Evolutionary conservation across 257 asterid genomes (phyloP), one percentile per base, ranked within the genome.

Genomic region (Lavandula angustifolia): DNA sequence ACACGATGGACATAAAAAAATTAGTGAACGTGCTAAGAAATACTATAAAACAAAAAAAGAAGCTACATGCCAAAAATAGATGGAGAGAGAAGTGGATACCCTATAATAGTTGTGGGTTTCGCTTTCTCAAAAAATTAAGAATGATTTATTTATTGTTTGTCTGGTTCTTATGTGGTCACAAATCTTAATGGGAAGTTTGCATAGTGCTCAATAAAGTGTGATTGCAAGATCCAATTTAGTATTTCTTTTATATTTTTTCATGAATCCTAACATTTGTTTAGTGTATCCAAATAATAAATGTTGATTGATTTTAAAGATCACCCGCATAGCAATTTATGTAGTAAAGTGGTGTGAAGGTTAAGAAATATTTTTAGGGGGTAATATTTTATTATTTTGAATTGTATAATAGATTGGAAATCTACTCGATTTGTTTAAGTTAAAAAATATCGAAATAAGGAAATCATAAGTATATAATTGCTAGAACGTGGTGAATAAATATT

Each of bases 131-230:
- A 44, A 65, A 53, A 22, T 22, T 18, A 41, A 18, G 44, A 52
- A 58, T 51, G 53, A 72, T 59, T 67, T 65, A 17, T 58, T 72
- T 57, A 62, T 65, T 58, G 41, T 40, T 38, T 41, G 29, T 53
- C 18, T 16, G 57, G 27, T 29, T 37, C 5, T 33, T 38, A 17
- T 34, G 60, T 49, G 46, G 59, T 12, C 42, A 57, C 50, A 34
- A 22, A 4, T 41, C 35, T 14, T 11, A 55, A 38, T 46, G 40
- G 42, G 27, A 60, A 10, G 29, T 14, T 14, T 40, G 6, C 46
- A 4, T 54, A 54, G 56, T 73, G 69, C 44, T 29, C 12, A 42
- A 29, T 48, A 63, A 66, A 35, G 67, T 58, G 17, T 70, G 63
- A 57, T 37, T 7, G 5, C 9, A 37, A 37, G n/a, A n/a, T n/a